phyloP scores from a whole-genome alignment of 208 protist genomes.

The Endotrypanum monterogeii region DNA sequence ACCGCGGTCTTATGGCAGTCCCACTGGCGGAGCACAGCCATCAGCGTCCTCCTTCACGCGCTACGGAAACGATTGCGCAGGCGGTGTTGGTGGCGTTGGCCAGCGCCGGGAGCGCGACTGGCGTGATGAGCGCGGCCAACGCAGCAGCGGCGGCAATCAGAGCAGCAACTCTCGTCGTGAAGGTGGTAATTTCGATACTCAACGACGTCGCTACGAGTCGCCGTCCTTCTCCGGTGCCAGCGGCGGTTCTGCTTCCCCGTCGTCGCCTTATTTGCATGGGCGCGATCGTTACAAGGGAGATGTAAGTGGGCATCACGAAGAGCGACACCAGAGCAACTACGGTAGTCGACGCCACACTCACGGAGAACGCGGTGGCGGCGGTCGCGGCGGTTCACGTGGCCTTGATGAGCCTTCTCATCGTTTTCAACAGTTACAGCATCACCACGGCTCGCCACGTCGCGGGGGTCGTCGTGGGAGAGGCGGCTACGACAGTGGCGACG shows the following conservation, averaged over 20 bases:
- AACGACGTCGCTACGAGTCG: slow-evolving; percentile 25
- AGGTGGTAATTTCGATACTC: not conserved
- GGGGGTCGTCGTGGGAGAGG: slow-evolving; percentile 17
- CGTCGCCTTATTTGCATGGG: not conserved
- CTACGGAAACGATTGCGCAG: slow-evolving; percentile 5
- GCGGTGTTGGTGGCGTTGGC: not conserved
- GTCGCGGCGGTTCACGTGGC: not conserved
- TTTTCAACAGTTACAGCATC: not conserved
- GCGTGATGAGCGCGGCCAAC: slow-evolving; percentile 11
- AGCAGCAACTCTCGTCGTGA: not conserved
- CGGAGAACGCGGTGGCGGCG: not conserved
- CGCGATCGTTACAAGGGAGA: slow-evolving; percentile 5
- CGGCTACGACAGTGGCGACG: slow-evolving; percentile 32
- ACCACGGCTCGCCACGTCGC: slow-evolving; percentile 1
- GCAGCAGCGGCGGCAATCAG: slow-evolving; percentile 4
- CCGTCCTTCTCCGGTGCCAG: slow-evolving; percentile 4
- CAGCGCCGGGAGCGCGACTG: slow-evolving; percentile 29
- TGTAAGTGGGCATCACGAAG: not conserved
- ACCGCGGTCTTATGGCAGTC: slow-evolving; percentile 1
- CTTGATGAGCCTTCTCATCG: slow-evolving; percentile 1
- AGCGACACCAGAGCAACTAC: not conserved
- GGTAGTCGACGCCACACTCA: not conserved
- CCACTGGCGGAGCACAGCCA: not conserved
- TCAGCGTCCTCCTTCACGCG: slow-evolving; percentile 2
- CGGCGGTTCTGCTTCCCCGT: slow-evolving; percentile 5